Conservation (phyloP, 495 filamentous ascomycete genomes). For the Annulohypoxylon bovei region DNA sequence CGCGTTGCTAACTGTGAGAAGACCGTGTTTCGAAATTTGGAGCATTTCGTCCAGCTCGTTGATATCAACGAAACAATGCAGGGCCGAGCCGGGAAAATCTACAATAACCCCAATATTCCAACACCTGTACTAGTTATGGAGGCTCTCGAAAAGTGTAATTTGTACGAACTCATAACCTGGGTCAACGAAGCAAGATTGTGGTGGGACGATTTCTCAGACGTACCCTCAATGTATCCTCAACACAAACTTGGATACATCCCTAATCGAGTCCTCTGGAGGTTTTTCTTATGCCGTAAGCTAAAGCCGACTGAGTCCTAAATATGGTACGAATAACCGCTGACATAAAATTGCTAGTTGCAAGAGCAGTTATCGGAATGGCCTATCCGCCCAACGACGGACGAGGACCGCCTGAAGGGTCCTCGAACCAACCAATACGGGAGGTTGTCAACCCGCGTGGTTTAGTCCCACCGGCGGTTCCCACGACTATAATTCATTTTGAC, state of each 20-base stretch:
- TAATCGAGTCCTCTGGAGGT: constrained; percentile 18
- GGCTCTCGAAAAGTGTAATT: not conserved
- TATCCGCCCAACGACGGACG: not conserved
- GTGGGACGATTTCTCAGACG: too few relatives aligned
- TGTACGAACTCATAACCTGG: constrained; percentile 1
- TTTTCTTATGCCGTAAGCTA: constrained; percentile 24
- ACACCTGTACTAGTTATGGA: constrained; percentile 16
- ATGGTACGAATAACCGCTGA: not conserved
- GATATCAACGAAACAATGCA: not conserved
- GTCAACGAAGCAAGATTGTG: not conserved
- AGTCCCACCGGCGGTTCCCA: not conserved
- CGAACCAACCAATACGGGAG: too few relatives aligned
- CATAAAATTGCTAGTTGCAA: not conserved
- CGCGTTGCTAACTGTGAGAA: not conserved
- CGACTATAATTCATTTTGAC: constrained; percentile 14
- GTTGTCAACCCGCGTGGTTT: not conserved
- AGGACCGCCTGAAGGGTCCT: not conserved
- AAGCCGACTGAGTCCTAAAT: not conserved
- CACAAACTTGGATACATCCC: constrained; percentile 14
- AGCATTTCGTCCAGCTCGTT: constrained; percentile 11
- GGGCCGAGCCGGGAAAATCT: not conserved
- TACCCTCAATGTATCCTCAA: too few relatives aligned
- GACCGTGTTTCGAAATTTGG: not conserved
- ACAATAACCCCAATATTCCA: not conserved
- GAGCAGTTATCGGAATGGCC: constrained; percentile 14